Evolutionary conservation across 2,329 filamentous ascomycete genomes (phyloP).

Genomic region (Sarocladiaceae sp.): DNA sequence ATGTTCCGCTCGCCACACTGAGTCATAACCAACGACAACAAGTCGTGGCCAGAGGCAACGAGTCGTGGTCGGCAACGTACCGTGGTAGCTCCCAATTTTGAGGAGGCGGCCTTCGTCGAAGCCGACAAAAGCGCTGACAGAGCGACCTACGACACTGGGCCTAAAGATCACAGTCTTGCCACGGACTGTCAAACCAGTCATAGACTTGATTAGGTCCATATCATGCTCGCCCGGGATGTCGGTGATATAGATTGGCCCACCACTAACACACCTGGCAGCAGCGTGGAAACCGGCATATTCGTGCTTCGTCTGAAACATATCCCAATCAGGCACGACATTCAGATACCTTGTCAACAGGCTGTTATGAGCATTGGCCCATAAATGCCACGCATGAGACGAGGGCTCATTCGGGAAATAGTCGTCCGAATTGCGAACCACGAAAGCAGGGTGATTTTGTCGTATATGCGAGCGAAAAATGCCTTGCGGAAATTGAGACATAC

Average conservation of each 20-base stretch:
- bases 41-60: neutral
- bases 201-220: constrained; percentile 68
- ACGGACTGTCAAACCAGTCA: constrained; percentile 69
- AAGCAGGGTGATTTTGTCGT: constrained; percentile 66
- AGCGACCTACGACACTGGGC: constrained; percentile 69
- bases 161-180: constrained; percentile 78
- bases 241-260: constrained; percentile 92
- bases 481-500: constrained; percentile 90
- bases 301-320: constrained; percentile 64
- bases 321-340: constrained; percentile 81
- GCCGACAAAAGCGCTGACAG: constrained; percentile 67
- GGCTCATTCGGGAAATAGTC: constrained; percentile 87
- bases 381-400: constrained; percentile 85
- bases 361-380: constrained; percentile 93
- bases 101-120: constrained; percentile 72
- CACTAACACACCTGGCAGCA: constrained; percentile 82
- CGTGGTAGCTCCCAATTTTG: constrained; percentile 76
- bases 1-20: no score
- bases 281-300: constrained; percentile 80
- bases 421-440: constrained; percentile 80
- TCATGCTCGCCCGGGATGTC: constrained; percentile 83
- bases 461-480: constrained; percentile 83
- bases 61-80: constrained; percentile 29
- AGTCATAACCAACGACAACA: no score
- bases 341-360: constrained; percentile 76